These are phyloP conservation scores for Whalleya microplaca DNA, from an alignment of 2,329 filamentous ascomycete species.

Conservation along the genomic window DNA sequence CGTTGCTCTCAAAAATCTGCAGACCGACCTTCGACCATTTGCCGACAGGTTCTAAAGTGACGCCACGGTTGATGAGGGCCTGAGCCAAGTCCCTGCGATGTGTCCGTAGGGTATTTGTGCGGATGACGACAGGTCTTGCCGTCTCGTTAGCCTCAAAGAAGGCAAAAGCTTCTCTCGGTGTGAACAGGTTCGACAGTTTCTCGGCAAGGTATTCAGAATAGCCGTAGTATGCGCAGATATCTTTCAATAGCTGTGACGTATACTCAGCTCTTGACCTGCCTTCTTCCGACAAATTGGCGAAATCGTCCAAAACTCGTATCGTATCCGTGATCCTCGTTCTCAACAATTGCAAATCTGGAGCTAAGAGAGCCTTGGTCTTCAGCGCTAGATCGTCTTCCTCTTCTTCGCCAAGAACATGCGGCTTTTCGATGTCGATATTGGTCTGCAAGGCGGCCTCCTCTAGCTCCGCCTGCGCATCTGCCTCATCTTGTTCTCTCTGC, in stretches of 20 bases:
- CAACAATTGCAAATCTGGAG: conserved; percentile 88
- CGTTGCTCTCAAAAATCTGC: conserved; percentile 79
- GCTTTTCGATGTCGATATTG: conserved; percentile 82
- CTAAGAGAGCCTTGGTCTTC: conserved; percentile 67
- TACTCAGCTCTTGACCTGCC: conserved; percentile 87
- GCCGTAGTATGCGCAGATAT: conserved; percentile 95
- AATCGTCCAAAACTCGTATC: conserved; percentile 87
- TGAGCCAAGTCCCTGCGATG: conserved; percentile 82
- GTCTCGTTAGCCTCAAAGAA: conserved; percentile 99
- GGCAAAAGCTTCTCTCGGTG: conserved; percentile 90
- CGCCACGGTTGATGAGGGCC: conserved; percentile 64
- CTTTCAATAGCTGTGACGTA: conserved; percentile 81
- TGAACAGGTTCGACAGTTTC: conserved; percentile 92
- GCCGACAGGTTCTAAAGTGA: conserved; percentile 93
- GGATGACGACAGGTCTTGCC: conserved; percentile 88
- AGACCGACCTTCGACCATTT: conserved; percentile 99
- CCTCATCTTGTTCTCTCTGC: conserved; percentile 76
- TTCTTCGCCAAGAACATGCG: conserved; percentile 66
- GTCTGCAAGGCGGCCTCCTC: conserved; percentile 87
- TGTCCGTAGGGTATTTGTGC: conserved; percentile 90
- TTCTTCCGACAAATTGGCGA: conserved; percentile 78
- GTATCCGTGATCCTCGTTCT: conserved; percentile 90
- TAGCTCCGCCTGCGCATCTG: conserved; percentile 82
- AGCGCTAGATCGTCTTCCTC: conserved; percentile 63
- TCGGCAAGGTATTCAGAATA: conserved; percentile 95